Conservation (phyloP, 2,329 filamentous ascomycete genomes). For the Phaeosphaeriaceae sp. region DNA sequence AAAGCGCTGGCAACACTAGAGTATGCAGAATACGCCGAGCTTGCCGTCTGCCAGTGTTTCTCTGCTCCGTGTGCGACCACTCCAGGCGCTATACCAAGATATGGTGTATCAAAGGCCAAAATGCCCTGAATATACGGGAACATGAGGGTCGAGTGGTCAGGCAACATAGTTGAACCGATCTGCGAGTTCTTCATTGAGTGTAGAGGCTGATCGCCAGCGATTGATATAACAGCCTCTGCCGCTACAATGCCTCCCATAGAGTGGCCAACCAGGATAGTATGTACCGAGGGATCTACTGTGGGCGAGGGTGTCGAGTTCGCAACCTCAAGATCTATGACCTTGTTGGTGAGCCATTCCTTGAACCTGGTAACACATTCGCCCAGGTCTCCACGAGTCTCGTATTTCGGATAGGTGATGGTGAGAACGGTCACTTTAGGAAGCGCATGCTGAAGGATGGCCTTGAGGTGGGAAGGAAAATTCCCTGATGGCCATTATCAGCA, state of each 20-base stretch:
- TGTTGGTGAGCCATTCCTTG: conserved; percentile 84
- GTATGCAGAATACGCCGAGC: conserved; percentile 70
- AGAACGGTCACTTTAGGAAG: conserved; percentile 73
- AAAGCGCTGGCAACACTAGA: conserved; percentile 68
- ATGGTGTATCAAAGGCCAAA: conserved; percentile 93
- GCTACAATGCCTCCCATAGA: conserved; percentile 92
- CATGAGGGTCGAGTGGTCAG: conserved; percentile 70
- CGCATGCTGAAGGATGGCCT: conserved; percentile 66
- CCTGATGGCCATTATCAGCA: conserved; percentile 28
- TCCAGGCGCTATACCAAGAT: conserved; percentile 78
- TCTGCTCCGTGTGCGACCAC: conserved; percentile 88
- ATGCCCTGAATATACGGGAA: conserved; percentile 93
- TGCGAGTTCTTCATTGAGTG: conserved; percentile 44
- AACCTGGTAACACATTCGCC: conserved; percentile 73
- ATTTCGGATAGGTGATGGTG: conserved; percentile 76
- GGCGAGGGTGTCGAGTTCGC: conserved; percentile 79
- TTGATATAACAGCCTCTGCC: conserved; percentile 80
- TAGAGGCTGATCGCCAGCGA: conserved; percentile 64
- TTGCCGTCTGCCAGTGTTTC: conserved; percentile 78
- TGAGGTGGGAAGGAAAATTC: conserved; percentile 75
- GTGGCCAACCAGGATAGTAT: conserved; percentile 82
- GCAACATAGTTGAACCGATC: conserved; percentile 39
- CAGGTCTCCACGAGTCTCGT: conserved; percentile 81
- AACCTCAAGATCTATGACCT: conserved; percentile 94
- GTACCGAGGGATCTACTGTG: conserved; percentile 84